Evolutionary conservation across 2,329 filamentous ascomycete genomes (phyloP), one percentile per base, ranked within the genome.

Genomic region (Sporothrix brunneoviolacea): DNA sequence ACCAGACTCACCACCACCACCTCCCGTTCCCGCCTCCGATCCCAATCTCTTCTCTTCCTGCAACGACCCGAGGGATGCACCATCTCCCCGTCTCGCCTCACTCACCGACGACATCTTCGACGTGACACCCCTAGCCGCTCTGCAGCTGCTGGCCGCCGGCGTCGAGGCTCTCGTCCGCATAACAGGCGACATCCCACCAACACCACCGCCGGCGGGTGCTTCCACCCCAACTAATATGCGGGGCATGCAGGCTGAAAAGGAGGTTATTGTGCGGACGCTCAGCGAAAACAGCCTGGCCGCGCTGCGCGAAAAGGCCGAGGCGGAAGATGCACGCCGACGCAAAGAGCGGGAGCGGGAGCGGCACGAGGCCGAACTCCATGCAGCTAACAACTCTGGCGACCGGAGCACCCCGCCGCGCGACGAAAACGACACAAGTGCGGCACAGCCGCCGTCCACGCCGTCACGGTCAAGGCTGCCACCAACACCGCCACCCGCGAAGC

Each of bases 151-250:
- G n/a, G 83, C 83, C 58, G 75, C 80, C 35, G 80, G 80, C 52
- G 72, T 90, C 54, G 85, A 90, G 60, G 75, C 80, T 4, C 74
- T 93, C 46, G 84, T 89, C 24, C 77, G 78, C 55, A 73, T 84
- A 52, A 88, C 85, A 2, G 86, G 87, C 62, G 88, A 95, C 61
- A 74, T 93, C 12, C 88, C 87, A 19, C 86, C 85, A 15, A 93
- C 84, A n/a, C 87, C 85, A 50, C 84, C 86, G 5, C 77, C 83
- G 2, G 76, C 75, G 48, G 76, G 75, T 21, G 79, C 80, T 0
- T 76, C 75, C 3, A 77, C 82, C n/a, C 82, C 84, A 19, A 53
- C 48, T 8, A 73, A 82, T 62, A 80, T 84, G 78, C 74, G 72
- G 54, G 77, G 73, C 27, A 77, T 84, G 71, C 76, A 81, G 59